Base-by-base conservation (phyloP, 139 green algal genomes). In the Volvox reticuliferus region DNA sequence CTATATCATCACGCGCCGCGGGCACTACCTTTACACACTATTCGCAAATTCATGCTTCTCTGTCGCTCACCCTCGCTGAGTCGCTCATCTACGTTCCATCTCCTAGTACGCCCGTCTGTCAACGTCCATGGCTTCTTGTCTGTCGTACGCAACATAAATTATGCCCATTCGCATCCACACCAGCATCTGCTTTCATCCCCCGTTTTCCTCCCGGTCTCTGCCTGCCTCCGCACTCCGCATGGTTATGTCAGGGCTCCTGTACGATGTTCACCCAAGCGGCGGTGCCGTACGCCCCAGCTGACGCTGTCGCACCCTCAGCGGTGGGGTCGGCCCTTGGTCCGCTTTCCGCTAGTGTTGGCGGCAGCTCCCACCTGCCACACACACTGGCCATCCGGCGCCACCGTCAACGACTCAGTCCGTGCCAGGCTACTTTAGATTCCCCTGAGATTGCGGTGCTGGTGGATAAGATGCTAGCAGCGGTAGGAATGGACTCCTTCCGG, bases 391-490 rank as follows among this genome's bases (percentile, higher is more conserved):
- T 33, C 28, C 36, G 63, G 36, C 78, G 21, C 20, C 36, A 84
- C 78, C 78, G 36, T 33, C 30, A 28, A 22, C 76, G 79, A 33
- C 69, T 69, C 50, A 80, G 81, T 17, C 65, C 92, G 0, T 92
- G 87, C 88, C 87, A 79, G 30, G 85, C 93, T 24, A 93, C 88
- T 12, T 36, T 95, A 0, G 93, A 95, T 67, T 86, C 93, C 12
- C 89, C 84, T 0, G 91, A 95, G 79, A 91, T 95, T 19, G 35
- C 76, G n/a, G 63, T 71, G 36, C 89, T 94, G n/a, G 91, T 95
- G 17, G 61, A 82, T 13, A 82, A 92, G 50, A 80, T 93, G 79
- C 28, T 91, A 18, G 65, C 86, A 1, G 65, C 82, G 85, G 92
- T 94, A 36, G 32, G 71, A 73, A 9, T 5, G 16, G 65, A 28